Evolutionary conservation across 1,139 yeast species (phyloP).

Genomic region (Blastobotrys petasosporus): DNA sequence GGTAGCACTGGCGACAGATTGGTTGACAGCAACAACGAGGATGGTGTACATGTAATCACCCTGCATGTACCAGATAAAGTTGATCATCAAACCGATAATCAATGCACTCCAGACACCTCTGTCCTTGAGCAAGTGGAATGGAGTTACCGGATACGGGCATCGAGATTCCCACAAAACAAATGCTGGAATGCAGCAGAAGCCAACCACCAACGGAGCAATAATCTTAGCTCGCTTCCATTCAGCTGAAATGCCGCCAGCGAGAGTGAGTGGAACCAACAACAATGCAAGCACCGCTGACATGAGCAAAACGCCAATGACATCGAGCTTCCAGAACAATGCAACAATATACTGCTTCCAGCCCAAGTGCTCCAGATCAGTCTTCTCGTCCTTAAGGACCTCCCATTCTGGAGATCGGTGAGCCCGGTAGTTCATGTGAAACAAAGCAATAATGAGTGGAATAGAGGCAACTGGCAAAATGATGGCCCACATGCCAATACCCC

Average conservation of each 20-base stretch:
- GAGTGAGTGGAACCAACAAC: slow-evolving; percentile 45
- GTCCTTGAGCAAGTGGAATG: slow-evolving; percentile 51
- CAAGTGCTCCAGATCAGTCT: slow-evolving; percentile 27
- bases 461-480: slow-evolving; percentile 62
- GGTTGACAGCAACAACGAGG: slow-evolving; percentile 55
- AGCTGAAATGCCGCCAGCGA: slow-evolving; percentile 51
- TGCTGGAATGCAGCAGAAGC: slow-evolving; percentile 50
- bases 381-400: slow-evolving; percentile 30
- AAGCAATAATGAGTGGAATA: slow-evolving; percentile 50
- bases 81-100: slow-evolving; percentile 46
- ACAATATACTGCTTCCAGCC: slow-evolving; percentile 26
- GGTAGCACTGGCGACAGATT: slow-evolving; percentile 54
- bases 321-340: slow-evolving; percentile 44
- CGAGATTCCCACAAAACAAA: slow-evolving; percentile 50
- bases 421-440: slow-evolving; percentile 48
- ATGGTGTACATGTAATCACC: slow-evolving; percentile 63
- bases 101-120: slow-evolving; percentile 66
- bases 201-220: slow-evolving; percentile 61
- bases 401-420: slow-evolving; percentile 51
- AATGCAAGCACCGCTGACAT: slow-evolving; percentile 50
- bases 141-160: slow-evolving; percentile 53
- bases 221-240: slow-evolving; percentile 53
- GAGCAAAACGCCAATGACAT: slow-evolving; percentile 48
- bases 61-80: slow-evolving; percentile 62
- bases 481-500: slow-evolving; percentile 79